Conservation (phyloP, 441 rosid species). For the Gossypium schwendimanii region DNA sequence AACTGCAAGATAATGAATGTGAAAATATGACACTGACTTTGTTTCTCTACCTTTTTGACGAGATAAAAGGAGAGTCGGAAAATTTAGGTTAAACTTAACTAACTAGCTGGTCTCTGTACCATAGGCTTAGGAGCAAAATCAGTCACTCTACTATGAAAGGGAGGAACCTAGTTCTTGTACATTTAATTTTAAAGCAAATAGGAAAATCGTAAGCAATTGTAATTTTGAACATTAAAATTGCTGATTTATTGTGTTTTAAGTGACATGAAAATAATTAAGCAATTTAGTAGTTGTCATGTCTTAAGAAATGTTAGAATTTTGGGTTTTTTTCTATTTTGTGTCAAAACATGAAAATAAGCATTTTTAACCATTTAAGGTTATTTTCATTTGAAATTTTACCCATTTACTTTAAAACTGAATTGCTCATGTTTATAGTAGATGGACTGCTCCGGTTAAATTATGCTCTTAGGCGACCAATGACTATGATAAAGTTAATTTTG, state of each 20-base stretch:
- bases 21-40: not conserved
- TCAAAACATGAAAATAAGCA: not conserved
- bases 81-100: not conserved
- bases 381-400: too few species aligned
- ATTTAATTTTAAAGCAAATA: not conserved
- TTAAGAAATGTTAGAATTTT: not conserved
- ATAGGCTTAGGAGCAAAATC: not conserved
- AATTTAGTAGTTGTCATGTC: too few species aligned
- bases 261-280: not conserved
- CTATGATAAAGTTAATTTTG: not conserved
- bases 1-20: not conserved
- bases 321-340: not conserved
- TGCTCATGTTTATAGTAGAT: too few species aligned
- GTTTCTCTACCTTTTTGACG: not conserved
- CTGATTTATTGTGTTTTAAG: not conserved
- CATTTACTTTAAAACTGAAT: too few species aligned
- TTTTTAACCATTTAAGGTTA: too few species aligned
- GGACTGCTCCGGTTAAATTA: not conserved
- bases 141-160: not conserved
- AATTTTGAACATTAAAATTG: not conserved
- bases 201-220: not conserved
- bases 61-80: not conserved
- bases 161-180: not conserved
- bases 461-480: not conserved
- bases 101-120: not conserved